A percentile compares a stretch with the other conserved stretches of the same genome.
Evolutionary conservation across 495 filamentous ascomycete genomes (phyloP).

Genomic region (Hypoxylon perforatum): DNA sequence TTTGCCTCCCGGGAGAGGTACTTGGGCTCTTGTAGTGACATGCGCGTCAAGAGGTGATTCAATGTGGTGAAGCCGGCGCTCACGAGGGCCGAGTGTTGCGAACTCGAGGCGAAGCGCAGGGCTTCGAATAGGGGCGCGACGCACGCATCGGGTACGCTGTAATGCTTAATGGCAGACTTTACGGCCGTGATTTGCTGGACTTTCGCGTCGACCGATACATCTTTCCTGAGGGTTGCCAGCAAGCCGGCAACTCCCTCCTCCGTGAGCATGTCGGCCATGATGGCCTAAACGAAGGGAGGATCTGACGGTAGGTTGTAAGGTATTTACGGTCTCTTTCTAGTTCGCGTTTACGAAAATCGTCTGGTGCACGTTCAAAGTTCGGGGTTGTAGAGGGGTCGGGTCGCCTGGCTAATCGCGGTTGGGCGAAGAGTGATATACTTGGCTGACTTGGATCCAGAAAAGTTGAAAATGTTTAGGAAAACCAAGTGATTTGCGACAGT

Average conservation of each 20-base stretch:
- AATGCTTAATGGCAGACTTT: slow-evolving; percentile 90
- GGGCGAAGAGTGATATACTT: slow-evolving; percentile 14
- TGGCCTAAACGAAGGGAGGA: slow-evolving; percentile 38
- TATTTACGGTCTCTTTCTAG: slow-evolving; percentile 3
- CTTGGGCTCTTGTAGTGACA: slow-evolving; percentile 82
- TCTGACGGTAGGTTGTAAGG: slow-evolving; percentile 23
- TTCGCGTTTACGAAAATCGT: slow-evolving; percentile 12
- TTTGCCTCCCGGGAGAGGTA: slow-evolving; percentile 71
- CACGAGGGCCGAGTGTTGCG: slow-evolving; percentile 75
- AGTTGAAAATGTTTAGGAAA: slow-evolving; percentile 19
- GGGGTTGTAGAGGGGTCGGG: slow-evolving; percentile 4
- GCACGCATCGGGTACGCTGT: slow-evolving; percentile 80
- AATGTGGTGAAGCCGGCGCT: slow-evolving; percentile 85
- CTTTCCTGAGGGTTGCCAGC: slow-evolving; percentile 73
- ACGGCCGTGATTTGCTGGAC: slow-evolving; percentile 74
- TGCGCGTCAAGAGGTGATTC: slow-evolving; percentile 83
- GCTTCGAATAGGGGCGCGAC: slow-evolving; percentile 79
- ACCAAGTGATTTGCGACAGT: slow-evolving; percentile 17
- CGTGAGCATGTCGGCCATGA: slow-evolving; percentile 67
- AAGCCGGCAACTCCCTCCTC: slow-evolving; percentile 74
- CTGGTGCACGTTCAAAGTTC: background rate
- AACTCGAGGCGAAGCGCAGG: slow-evolving; percentile 71
- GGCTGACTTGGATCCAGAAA: slow-evolving; percentile 23
- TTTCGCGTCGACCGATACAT: slow-evolving; percentile 75
- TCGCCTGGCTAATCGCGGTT: slow-evolving; percentile 9